Conservation (phyloP, 192 early-diverging fungal genomes). For the Coemansia sp. region DNA sequence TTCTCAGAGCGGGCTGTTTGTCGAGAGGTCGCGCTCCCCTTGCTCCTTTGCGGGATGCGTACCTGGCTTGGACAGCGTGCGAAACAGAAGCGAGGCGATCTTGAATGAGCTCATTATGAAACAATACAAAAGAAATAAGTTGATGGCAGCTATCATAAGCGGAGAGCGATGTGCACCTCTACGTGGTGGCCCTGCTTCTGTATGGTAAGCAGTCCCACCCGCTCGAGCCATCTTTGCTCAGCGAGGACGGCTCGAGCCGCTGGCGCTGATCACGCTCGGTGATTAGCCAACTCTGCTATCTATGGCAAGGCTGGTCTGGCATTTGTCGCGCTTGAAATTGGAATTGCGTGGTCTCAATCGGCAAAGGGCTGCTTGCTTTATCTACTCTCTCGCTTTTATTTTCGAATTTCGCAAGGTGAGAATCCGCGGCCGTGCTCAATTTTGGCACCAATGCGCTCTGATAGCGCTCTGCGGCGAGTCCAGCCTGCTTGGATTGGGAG, state of each 20-base stretch:
- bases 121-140: background rate
- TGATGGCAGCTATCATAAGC: background rate
- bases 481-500: background rate
- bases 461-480: background rate
- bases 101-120: constrained; percentile 62
- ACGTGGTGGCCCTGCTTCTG: background rate
- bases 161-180: background rate
- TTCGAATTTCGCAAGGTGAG: constrained; percentile 4
- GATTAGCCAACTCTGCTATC: background rate
- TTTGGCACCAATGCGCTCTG: background rate
- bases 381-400: background rate
- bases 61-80: constrained; percentile 69
- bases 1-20: background rate
- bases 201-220: background rate
- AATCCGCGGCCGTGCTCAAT: background rate
- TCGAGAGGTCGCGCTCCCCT: background rate
- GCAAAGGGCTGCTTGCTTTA: background rate
- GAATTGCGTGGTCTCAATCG: background rate
- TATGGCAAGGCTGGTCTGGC: background rate
- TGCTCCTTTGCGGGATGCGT: constrained; percentile 17
- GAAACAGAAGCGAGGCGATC: constrained; percentile 60
- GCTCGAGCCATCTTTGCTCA: background rate
- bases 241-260: background rate
- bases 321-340: background rate
- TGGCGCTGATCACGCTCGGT: background rate